Base-by-base conservation (phyloP, 2,329 filamentous ascomycete species). In the Parastagonospora nodorum region DNA sequence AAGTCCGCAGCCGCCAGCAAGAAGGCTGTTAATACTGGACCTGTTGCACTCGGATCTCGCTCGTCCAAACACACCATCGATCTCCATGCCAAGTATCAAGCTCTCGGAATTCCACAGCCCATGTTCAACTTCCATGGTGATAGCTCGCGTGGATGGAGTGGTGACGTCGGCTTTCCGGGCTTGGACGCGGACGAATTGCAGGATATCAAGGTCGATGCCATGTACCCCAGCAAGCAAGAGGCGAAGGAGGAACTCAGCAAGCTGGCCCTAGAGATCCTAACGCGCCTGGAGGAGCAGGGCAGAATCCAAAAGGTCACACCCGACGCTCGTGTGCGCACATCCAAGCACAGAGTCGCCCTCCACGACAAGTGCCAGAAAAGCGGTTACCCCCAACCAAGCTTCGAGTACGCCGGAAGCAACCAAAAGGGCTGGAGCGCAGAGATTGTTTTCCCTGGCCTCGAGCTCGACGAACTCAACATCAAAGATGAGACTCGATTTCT, bases 241-340 rank as follows among this genome's bases (percentile, higher is more conserved):
- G 76, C 73, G 0, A 78, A 77, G 48, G 77, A 79, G 49, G 68
- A 61, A 2, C 44, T 74, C 12, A 72, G 71, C 36, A 67, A 67
- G 57, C 57, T 47, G 14, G 74, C 63, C 2, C 29, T 76, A 9
- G 50, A 47, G 2, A 42, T 68, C 3, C 38, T 77, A 8, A 58
- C 61, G 6, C 41, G 47, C 6, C 54, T 70, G 37, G 60, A 61
- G 31, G 51, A 28, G 12, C 48, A 59, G 31, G 64, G 67, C 0
- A 66, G 64, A 35, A 50, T 66, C 37, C 48, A 42, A 5, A 72
- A 68, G 49, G 55, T 30, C 28, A 24, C 12, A 6, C 11, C 29
- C 11, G 30, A 19, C 9, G 30, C 16, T 10, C 14, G 28, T 2
- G 10, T 29, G 12, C 7, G 16, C 8, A 16, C 51, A 10, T 64